A percentile compares a stretch with the other conserved stretches of the same genome.
Conservation (phyloP, 768 basidiomycete genomes). For the Daedalea quercina region DNA sequence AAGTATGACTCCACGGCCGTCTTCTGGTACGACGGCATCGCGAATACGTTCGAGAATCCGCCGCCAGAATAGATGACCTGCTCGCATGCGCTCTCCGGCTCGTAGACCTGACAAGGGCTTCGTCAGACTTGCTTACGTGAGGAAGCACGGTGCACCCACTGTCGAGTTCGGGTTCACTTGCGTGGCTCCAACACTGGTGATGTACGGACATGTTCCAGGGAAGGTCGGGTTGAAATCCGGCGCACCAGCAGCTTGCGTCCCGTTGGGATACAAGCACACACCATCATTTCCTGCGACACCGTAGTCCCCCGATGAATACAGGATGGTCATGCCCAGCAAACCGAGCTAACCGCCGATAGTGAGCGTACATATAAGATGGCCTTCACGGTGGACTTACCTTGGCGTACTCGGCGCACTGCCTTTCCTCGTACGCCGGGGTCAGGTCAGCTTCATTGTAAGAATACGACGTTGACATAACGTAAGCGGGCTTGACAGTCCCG, state of each 20-base stretch:
- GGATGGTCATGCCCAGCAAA: slow-evolving; percentile 28
- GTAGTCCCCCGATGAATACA: slow-evolving; percentile 39
- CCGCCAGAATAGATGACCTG: slow-evolving; percentile 28
- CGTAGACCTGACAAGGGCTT: slow-evolving; percentile 12
- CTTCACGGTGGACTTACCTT: slow-evolving; percentile 17
- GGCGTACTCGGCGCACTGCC: slow-evolving; percentile 37
- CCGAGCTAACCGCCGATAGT: slow-evolving; percentile 17
- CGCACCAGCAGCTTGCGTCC: slow-evolving; percentile 10
- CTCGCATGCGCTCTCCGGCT: slow-evolving; percentile 31
- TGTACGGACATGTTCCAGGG: slow-evolving; percentile 32
- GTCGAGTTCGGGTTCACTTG: slow-evolving; percentile 27
- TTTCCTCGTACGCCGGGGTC: slow-evolving; percentile 24
- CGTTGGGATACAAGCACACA: slow-evolving; percentile 26
- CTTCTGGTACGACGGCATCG: slow-evolving; percentile 24
- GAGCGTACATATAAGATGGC: not conserved
- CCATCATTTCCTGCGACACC: slow-evolving; percentile 34
- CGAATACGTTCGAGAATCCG: slow-evolving; percentile 35
- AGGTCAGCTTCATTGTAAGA: slow-evolving; percentile 25
- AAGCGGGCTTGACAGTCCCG: slow-evolving; percentile 25
- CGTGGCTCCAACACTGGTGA: slow-evolving; percentile 32
- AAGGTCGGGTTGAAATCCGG: slow-evolving; percentile 11
- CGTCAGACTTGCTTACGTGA: not conserved
- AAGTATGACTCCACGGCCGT: slow-evolving; percentile 18
- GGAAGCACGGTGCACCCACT: not conserved
- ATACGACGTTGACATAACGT: slow-evolving; percentile 37